phyloP scores from a whole-genome alignment of 257 asterid species.

The Solanum tarijense region DNA sequence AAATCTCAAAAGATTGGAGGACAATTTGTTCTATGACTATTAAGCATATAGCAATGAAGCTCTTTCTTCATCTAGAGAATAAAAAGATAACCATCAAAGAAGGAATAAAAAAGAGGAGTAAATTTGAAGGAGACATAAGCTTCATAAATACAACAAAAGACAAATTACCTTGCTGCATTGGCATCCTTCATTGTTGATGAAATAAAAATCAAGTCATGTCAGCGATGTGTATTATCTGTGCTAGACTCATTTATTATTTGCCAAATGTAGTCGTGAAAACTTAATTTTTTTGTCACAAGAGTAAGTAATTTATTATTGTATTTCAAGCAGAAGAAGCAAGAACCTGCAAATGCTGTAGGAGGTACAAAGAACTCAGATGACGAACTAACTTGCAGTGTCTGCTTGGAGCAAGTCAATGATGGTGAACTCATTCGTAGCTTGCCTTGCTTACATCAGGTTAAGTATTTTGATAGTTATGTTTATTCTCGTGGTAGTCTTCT shows the following conservation, averaged over 20 bases:
- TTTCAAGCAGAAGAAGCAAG: slow-evolving; percentile 64
- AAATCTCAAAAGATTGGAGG: background rate
- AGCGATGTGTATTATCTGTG: background rate
- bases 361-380: slow-evolving; percentile 46
- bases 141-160: background rate
- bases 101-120: background rate
- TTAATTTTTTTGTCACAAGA: background rate
- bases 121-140: background rate
- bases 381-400: slow-evolving; percentile 93
- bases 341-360: slow-evolving; percentile 30
- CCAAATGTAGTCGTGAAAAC: background rate
- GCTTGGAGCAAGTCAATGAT: slow-evolving; percentile 88
- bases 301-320: background rate
- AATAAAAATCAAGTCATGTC: background rate
- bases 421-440: slow-evolving; percentile 92
- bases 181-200: background rate
- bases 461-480: background rate
- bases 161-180: background rate
- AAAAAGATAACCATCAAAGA: background rate
- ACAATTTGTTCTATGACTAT: background rate
- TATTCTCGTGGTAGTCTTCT: background rate
- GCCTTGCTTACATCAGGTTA: slow-evolving; percentile 99
- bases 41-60: background rate
- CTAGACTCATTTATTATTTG: background rate
- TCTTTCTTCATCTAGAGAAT: background rate